These are phyloP conservation scores for Typha latifolia DNA, from an alignment of 176 grass and related monocot genomes.

Conservation along the genomic window DNA sequence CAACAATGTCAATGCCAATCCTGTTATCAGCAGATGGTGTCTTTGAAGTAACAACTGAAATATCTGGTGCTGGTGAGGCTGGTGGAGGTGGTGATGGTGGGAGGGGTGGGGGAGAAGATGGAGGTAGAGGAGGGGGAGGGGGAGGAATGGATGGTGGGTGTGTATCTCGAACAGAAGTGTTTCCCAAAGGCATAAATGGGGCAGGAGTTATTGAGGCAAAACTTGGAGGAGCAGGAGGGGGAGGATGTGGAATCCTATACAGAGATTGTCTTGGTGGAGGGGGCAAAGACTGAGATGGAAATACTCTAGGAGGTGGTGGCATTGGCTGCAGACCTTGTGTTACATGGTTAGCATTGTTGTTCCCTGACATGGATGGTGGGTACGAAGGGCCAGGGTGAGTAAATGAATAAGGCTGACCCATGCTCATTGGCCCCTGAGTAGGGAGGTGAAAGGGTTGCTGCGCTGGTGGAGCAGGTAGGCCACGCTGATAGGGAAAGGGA, in stretches of 20 bases:
- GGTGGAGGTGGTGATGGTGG: conserved; percentile 5
- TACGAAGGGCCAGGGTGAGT: neutral
- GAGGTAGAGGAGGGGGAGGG: conserved; percentile 21
- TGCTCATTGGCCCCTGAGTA: neutral
- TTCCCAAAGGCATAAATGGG: conserved; percentile 26
- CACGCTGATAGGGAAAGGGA: neutral
- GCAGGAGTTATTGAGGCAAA: conserved; percentile 27
- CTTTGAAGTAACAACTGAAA: neutral
- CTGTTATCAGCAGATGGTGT: too few species aligned
- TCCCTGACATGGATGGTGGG: neutral
- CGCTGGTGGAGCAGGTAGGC: neutral
- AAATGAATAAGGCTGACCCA: neutral
- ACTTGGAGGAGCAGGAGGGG: conserved; percentile 12
- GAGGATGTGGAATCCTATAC: neutral
- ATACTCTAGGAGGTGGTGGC: neutral
- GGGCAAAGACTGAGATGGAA: neutral
- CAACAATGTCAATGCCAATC: neutral
- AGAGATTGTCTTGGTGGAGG: neutral
- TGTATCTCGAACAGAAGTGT: neutral
- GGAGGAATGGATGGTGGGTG: conserved; percentile 21
- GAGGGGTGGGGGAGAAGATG: conserved; percentile 7
- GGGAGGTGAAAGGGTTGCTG: neutral
- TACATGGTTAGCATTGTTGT: neutral
- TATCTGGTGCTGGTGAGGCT: conserved; percentile 2
- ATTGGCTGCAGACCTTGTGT: neutral